Evolutionary conservation across 225 moss, liverwort and hornwort genomes (phyloP), one percentile per base, ranked within the genome.

Genomic region (Asterella californica): DNA sequence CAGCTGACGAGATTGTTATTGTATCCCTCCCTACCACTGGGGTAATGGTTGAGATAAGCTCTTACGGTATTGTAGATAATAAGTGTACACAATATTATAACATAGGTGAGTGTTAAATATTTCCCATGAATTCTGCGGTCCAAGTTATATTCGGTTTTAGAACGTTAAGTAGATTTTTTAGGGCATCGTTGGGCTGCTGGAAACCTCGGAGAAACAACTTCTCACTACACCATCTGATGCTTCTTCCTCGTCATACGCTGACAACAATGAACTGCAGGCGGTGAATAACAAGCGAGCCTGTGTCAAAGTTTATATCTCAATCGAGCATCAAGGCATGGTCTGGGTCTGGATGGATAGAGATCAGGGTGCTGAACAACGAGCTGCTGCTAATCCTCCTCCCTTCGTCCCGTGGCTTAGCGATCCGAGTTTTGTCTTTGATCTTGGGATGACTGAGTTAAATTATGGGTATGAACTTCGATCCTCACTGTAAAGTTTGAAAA

Each of bases 301-400:
- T 79, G 93, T 87, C 71, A 77, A 81, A 76, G 90, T 92, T 55
- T 97, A 97, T 80, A 84, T 87, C n/a, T 90, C 90, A 70, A 83
- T 76, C 82, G 88, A 87, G 67, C 96, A 93, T 12, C 91, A 92
- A 79, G 94, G 94, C 78, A 15, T 97, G 11, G 37, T 97, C 36
- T 97, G 94, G 93, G 94, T 93, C 63, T 97, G 90, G 89, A 84
- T 91, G 83, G 96, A 97, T 79, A 73, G 42, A 57, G 88, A 90
- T 27, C 89, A 88, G 79, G 93, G 90, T 78, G 76, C 82, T 54
- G 80, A 87, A 59, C 89, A 92, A 66, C 76, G 87, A 1, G 90
- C 94, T 80, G 89, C 87, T 42, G 94, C 89, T 81, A 92, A 88
- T 75, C 89, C 89, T 76, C 96, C 94, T 86, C 91, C 92, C 60